Percentiles rank a stretch among this genome's conserved stretches.
Evolutionary conservation across 2,329 filamentous ascomycete genomes (phyloP).

Genomic region (Xylariaceae sp.): DNA sequence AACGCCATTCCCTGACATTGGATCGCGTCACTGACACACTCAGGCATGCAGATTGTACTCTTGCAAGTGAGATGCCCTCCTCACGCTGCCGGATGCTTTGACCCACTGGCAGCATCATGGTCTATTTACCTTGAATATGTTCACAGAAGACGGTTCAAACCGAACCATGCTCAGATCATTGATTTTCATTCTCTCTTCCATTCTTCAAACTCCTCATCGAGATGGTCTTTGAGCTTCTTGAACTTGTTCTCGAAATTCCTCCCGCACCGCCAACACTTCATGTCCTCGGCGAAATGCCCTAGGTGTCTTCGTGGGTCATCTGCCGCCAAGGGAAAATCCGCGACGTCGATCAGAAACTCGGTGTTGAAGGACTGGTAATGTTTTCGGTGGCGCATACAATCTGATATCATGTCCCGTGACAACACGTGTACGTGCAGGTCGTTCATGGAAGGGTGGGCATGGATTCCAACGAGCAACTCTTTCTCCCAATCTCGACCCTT

Average conservation of each 20-base stretch:
- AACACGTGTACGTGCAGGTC: constrained; percentile 89
- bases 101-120: too few relatives aligned
- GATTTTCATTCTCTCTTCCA: constrained; percentile 65
- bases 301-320: constrained; percentile 62
- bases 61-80: too few relatives aligned
- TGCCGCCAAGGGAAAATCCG: constrained; percentile 70
- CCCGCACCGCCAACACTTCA: constrained; percentile 83
- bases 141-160: too few relatives aligned
- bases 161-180: too few relatives aligned
- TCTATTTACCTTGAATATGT: too few relatives aligned
- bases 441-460: constrained; percentile 86
- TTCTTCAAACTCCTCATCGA: constrained; percentile 67
- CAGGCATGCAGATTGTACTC: too few relatives aligned
- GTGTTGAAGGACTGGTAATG: constrained; percentile 94
- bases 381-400: constrained; percentile 69
- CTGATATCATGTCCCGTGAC: constrained; percentile 72
- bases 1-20: too few relatives aligned
- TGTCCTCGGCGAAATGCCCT: constrained; percentile 59
- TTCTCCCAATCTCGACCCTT: constrained; percentile 71
- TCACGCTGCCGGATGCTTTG: too few relatives aligned
- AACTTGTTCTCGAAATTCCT: constrained; percentile 71
- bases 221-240: constrained; percentile 49
- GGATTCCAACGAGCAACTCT: constrained; percentile 75
- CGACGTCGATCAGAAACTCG: constrained; percentile 73
- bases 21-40: too few relatives aligned